Evolutionary conservation across 2,329 filamentous ascomycete species (phyloP).

Genomic region (Magnaporthiopsis rhizophila): DNA sequence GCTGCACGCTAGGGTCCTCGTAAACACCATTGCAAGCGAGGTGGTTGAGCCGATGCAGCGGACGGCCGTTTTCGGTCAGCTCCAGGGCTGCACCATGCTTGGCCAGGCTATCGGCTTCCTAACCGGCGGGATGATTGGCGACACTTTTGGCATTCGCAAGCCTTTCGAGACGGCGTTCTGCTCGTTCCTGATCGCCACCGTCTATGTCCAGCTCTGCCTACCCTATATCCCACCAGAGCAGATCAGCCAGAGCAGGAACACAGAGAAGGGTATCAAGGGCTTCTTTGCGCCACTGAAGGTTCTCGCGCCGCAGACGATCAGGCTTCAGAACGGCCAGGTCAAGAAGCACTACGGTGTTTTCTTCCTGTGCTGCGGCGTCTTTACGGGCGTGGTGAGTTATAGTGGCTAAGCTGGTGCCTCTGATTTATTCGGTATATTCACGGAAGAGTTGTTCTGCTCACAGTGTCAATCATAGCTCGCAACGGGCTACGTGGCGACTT

Average conservation of each 20-base stretch:
- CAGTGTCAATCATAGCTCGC: constrained; percentile 38
- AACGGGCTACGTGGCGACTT: constrained; percentile 56
- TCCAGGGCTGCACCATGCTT: constrained; percentile 61
- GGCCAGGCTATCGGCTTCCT: constrained; percentile 58
- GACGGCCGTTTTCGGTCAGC: constrained; percentile 56
- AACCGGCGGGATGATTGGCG: constrained; percentile 57
- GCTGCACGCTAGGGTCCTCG: constrained; percentile 36
- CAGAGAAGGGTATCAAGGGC: constrained; percentile 32
- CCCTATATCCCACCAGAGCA: constrained; percentile 42
- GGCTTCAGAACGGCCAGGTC: constrained; percentile 39
- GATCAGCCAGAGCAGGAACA: constrained; percentile 24
- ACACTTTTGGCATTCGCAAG: constrained; percentile 52
- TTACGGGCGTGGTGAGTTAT: constrained; percentile 49
- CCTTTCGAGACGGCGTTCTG: constrained; percentile 58
- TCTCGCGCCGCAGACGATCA: constrained; percentile 49
- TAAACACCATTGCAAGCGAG: constrained; percentile 63
- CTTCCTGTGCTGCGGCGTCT: constrained; percentile 57
- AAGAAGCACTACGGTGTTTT: constrained; percentile 53
- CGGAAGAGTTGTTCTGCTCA: not conserved
- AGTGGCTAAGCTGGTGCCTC: not conserved
- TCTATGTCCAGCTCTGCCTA: constrained; percentile 33
- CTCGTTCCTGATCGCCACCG: constrained; percentile 39
- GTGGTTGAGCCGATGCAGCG: constrained; percentile 50
- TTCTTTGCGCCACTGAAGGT: constrained; percentile 59
- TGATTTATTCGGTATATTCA: not conserved